Evolutionary conservation across 2,329 filamentous ascomycete species (phyloP).

Genomic region (Venturia carpophila): DNA sequence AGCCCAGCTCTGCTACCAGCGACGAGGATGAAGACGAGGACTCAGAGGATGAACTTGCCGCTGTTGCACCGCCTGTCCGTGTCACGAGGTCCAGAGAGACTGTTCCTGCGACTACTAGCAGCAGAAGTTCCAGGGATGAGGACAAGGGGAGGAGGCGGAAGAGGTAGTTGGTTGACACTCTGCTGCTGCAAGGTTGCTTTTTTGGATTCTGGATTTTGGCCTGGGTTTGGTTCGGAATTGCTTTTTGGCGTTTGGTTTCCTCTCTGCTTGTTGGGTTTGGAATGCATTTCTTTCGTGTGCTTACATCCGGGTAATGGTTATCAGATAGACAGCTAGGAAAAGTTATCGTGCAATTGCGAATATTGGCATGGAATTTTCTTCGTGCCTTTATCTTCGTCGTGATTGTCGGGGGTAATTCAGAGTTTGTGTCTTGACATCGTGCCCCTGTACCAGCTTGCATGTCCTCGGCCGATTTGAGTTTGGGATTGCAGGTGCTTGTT

Average conservation of each 20-base stretch:
- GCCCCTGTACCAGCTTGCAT: too few relatives aligned
- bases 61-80: not conserved
- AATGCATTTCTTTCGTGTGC: not conserved
- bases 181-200: not conserved
- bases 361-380: not conserved
- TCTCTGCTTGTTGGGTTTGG: not conserved
- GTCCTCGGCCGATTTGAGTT: too few relatives aligned
- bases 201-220: not conserved
- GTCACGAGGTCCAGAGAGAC: not conserved
- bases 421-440: not conserved
- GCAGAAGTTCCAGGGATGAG: not conserved
- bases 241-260: not conserved
- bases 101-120: not conserved
- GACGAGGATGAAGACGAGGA: constrained; percentile 16
- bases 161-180: not conserved
- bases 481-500: too few relatives aligned
- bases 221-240: not conserved
- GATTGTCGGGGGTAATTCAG: not conserved
- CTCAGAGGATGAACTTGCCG: constrained; percentile 14
- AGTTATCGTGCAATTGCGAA: not conserved
- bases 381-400: not conserved
- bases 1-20: constrained; percentile 9
- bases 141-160: not conserved
- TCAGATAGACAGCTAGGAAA: not conserved
- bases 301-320: not conserved